Conservation (phyloP, 2,329 filamentous ascomycete genomes). For the Aspergillus calidoustus region DNA sequence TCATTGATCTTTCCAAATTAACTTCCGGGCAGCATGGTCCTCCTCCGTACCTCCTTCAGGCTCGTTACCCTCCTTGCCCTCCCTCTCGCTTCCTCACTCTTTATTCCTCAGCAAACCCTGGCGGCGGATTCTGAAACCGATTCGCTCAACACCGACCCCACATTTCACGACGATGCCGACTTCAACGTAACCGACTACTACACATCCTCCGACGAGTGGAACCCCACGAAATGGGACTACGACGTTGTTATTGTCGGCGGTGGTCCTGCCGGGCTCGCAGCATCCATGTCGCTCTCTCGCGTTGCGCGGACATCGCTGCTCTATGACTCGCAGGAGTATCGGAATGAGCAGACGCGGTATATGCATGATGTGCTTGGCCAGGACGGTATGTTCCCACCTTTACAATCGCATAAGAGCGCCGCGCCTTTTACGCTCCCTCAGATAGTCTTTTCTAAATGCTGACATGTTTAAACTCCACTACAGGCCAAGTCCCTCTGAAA, state of each 20-base stretch:
- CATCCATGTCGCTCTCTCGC: not conserved
- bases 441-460: too few species aligned
- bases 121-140: not conserved
- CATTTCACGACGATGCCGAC: not conserved
- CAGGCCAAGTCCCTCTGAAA: too few species aligned
- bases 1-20: too few species aligned
- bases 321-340: constrained; percentile 6
- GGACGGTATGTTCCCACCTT: not conserved
- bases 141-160: not conserved
- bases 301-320: not conserved
- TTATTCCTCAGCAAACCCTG: not conserved
- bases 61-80: not conserved
- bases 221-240: not conserved
- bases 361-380: constrained; percentile 8
- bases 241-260: constrained; percentile 8
- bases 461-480: not conserved
- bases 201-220: not conserved
- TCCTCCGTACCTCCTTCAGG: not conserved
- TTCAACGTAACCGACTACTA: not conserved
- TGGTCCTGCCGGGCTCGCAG: constrained; percentile 6
- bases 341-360: not conserved
- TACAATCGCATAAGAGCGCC: too few species aligned
- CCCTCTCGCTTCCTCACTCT: not conserved
- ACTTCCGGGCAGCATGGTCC: not conserved
- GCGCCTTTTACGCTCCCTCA: too few species aligned